Evolutionary conservation across 2,329 filamentous ascomycete genomes (phyloP), one percentile per base, ranked within the genome.

Genomic region (Helotiales sp.): DNA sequence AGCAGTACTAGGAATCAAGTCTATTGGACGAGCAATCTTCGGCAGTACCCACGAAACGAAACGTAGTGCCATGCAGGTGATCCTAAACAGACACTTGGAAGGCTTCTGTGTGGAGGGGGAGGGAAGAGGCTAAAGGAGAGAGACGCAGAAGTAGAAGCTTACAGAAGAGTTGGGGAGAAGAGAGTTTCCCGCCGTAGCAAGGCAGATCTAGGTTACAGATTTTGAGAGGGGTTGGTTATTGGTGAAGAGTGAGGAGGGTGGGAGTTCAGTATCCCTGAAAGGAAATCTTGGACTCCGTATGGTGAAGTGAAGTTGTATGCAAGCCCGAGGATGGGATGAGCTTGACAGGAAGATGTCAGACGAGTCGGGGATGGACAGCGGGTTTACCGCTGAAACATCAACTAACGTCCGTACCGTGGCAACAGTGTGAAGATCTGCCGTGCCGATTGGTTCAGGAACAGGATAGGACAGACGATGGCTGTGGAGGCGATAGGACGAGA

Each of bases 401-500:
- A 24, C 15, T n/a, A n/a, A n/a, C n/a, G n/a, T n/a, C n/a, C n/a
- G n/a, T n/a, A 43, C 26, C 15, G 54, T 20, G 4, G 43, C 20
- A 37, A 15, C 28, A n/a, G n/a, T n/a, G 32, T 34, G 45, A 6
- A 40, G 43, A 52, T 61, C 59, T 28, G 47, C 43, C n/a, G 30
- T 62, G 59, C 59, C 59, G 59, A 62, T 62, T 62, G 59, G 59
- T 40, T 59, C 59, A 62, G 45, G 59, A 52, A 62, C 59, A 55
- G 52, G 52, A 34, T 32, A 37, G 3, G 47, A 32, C 34, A 37
- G 24, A 13, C n/a, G 45, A 49, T 62, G 11, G 34, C 40, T 24
- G 45, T 17, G 28, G 32, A 28, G 30, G 24, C 15, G 49, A n/a
- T 8, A 7, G 49, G 49, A 52, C 30, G n/a, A 26, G 49, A 52